Conservation (phyloP, 2,329 filamentous ascomycete species). For the Westerdykella aurantiaca region DNA sequence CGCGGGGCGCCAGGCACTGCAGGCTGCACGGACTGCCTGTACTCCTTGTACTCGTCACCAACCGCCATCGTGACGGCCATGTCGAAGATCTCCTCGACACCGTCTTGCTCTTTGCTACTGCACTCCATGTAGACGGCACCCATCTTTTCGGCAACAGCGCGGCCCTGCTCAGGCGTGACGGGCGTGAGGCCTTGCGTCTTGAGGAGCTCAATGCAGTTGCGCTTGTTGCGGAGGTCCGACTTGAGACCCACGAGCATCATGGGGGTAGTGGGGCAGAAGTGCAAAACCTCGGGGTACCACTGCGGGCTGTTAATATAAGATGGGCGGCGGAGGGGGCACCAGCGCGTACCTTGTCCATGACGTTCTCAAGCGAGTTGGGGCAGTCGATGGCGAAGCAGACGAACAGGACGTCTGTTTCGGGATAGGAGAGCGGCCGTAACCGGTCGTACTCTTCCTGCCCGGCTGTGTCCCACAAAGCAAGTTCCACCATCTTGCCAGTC, state of each 20-base stretch:
- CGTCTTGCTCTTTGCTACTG: conserved; percentile 94
- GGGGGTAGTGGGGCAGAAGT: conserved; percentile 97
- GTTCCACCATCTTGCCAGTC: conserved; percentile 89
- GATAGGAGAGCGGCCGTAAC: conserved; percentile 90
- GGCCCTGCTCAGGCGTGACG: conserved; percentile 85
- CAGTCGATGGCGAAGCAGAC: conserved; percentile 99
- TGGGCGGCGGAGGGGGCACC: background rate
- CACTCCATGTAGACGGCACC: conserved; percentile 94
- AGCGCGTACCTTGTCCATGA: conserved; percentile 84
- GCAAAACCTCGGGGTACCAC: conserved; percentile 99
- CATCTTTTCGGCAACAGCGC: conserved; percentile 87
- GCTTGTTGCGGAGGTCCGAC: conserved; percentile 91
- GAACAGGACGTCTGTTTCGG: conserved; percentile 95
- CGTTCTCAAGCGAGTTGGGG: conserved; percentile 95
- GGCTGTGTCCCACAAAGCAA: conserved; percentile 96
- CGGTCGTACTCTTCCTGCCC: conserved; percentile 99
- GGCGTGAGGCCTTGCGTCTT: conserved; percentile 96
- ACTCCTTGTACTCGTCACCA: conserved; percentile 53
- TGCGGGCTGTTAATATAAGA: conserved; percentile 41
- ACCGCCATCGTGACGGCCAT: conserved; percentile 86
- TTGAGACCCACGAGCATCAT: conserved; percentile 95
- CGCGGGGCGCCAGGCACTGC: conserved; percentile 15
- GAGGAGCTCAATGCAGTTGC: conserved; percentile 95
- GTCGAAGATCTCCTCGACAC: conserved; percentile 95
- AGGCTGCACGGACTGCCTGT: conserved; percentile 13